Conservation (phyloP, 2,329 filamentous ascomycete genomes). For the Colletotrichum sp. region DNA sequence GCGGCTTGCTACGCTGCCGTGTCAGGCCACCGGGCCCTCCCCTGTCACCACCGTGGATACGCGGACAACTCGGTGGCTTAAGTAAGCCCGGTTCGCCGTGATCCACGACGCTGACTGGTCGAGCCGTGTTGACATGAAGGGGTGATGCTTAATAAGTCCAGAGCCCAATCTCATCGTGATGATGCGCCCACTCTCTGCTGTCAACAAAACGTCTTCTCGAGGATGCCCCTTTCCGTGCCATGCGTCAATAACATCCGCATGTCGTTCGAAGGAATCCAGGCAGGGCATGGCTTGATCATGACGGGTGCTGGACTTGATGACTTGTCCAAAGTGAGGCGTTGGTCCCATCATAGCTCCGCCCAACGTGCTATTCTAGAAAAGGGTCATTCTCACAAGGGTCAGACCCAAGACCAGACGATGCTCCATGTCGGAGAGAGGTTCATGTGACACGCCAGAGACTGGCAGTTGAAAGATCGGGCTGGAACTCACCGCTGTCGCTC, state of each 20-base stretch:
- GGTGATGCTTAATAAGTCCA: background rate
- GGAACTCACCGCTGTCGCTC: background rate
- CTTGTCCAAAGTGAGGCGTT: background rate
- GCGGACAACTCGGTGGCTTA: conserved; percentile 12
- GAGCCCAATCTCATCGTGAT: background rate
- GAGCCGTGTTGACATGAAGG: background rate
- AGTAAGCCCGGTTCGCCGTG: background rate
- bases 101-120: background rate
- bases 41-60: conserved; percentile 11
- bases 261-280: background rate
- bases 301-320: background rate
- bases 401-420: conserved; percentile 8
- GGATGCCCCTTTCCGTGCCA: background rate
- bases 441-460: conserved; percentile 7
- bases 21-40: conserved; percentile 12
- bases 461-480: background rate
- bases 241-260: background rate
- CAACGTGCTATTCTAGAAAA: background rate
- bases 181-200: background rate
- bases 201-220: background rate
- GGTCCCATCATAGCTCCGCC: background rate
- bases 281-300: background rate
- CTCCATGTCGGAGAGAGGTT: background rate
- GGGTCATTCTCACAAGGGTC: background rate
- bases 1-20: conserved; percentile 19